These are phyloP conservation scores for Mayamaea pseudoterrestris DNA, from an alignment of 108 stramenopile genomes.

Conservation along the genomic window DNA sequence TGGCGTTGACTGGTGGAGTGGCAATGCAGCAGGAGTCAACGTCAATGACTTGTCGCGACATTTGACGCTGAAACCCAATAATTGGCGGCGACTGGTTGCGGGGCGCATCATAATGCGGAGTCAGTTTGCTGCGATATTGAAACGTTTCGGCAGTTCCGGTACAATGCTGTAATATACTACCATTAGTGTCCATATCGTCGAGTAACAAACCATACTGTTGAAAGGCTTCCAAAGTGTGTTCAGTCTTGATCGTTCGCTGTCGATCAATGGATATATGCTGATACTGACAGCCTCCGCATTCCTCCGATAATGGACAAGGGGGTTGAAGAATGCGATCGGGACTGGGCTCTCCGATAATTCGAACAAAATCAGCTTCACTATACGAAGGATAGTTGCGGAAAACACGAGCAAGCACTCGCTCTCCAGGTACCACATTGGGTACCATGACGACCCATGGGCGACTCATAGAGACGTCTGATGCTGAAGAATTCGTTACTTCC, in stretches of 20 bases:
- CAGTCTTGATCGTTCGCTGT: constrained; percentile 88
- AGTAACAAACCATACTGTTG: constrained; percentile 19
- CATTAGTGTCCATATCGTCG: constrained; percentile 7
- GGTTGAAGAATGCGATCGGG: constrained; percentile 75
- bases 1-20: constrained; percentile 81
- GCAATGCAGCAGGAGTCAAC: constrained; percentile 90
- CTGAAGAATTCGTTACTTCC: too few species aligned
- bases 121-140: constrained; percentile 89
- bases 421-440: constrained; percentile 86
- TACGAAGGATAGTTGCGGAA: constrained; percentile 78
- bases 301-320: constrained; percentile 57
- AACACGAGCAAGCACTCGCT: constrained; percentile 57
- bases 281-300: constrained; percentile 96
- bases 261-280: constrained; percentile 84
- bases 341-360: constrained; percentile 66
- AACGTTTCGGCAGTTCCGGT: constrained; percentile 83
- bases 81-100: constrained; percentile 20
- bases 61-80: constrained; percentile 75
- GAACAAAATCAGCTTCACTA: constrained; percentile 82
- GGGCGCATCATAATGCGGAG: constrained; percentile 92
- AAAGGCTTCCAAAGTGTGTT: constrained; percentile 78
- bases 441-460: constrained; percentile 84
- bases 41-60: constrained; percentile 72
- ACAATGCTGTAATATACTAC: constrained; percentile 32
- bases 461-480: not conserved